Evolutionary conservation across 2,329 filamentous ascomycete species (phyloP).

Genomic region (Emergomyces africanus): DNA sequence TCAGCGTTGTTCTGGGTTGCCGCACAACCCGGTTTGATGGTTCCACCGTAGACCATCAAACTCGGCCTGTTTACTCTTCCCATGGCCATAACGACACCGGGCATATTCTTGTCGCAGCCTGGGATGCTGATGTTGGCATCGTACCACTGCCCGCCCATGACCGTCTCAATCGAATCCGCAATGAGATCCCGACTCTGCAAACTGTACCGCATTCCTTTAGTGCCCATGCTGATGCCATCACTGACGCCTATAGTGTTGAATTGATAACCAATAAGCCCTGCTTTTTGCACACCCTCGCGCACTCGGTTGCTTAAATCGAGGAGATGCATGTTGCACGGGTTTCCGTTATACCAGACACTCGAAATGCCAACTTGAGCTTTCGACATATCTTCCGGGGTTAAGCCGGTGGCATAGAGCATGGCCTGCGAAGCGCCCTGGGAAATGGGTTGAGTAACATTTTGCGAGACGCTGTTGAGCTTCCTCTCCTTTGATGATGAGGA

Average conservation of each 20-base stretch:
- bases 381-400: constrained; percentile 75
- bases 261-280: constrained; percentile 81
- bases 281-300: constrained; percentile 56
- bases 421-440: constrained; percentile 97
- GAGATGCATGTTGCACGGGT: constrained; percentile 99
- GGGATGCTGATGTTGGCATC: constrained; percentile 95
- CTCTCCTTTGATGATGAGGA: constrained; percentile 8
- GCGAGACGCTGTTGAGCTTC: constrained; percentile 69
- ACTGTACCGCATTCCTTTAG: constrained; percentile 89
- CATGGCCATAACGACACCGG: constrained; percentile 84
- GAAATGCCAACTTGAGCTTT: constrained; percentile 98
- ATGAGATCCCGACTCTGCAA: constrained; percentile 93
- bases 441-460: constrained; percentile 86
- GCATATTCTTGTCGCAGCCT: constrained; percentile 99
- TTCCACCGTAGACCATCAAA: constrained; percentile 96
- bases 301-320: constrained; percentile 76
- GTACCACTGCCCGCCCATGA: constrained; percentile 99
- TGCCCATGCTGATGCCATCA: constrained; percentile 97
- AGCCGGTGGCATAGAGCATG: constrained; percentile 93
- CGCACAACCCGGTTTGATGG: constrained; percentile 83
- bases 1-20: constrained; percentile 56
- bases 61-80: constrained; percentile 86
- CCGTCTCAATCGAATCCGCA: constrained; percentile 95
- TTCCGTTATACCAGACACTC: constrained; percentile 95
- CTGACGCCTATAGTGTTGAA: constrained; percentile 99